These are phyloP conservation scores for Sporobolomyces phaffii DNA, from an alignment of 768 basidiomycete species.

Conservation along the genomic window DNA sequence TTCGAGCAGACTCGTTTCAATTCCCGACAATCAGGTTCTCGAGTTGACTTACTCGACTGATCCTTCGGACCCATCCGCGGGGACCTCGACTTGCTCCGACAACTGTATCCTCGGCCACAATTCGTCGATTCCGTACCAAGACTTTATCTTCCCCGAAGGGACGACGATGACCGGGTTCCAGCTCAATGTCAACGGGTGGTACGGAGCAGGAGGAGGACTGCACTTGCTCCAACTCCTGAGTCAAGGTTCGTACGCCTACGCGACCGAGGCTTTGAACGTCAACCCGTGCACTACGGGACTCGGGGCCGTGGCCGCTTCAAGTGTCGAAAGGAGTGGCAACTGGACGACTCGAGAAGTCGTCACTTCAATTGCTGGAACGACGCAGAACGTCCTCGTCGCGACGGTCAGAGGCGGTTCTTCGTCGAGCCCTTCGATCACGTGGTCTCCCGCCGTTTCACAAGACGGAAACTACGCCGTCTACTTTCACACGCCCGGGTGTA, in stretches of 20 bases:
- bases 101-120: constrained; percentile 76
- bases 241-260: constrained; percentile 54
- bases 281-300: constrained; percentile 36
- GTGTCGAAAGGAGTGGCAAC: constrained; percentile 49
- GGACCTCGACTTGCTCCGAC: constrained; percentile 68
- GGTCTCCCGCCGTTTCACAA: constrained; percentile 86
- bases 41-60: constrained; percentile 60
- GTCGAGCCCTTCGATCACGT: constrained; percentile 72
- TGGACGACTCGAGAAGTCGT: constrained; percentile 58
- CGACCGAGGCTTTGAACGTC: constrained; percentile 31
- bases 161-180: constrained; percentile 80
- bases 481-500: constrained; percentile 80
- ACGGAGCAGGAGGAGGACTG: constrained; percentile 69
- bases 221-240: constrained; percentile 89
- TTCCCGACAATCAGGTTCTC: constrained; percentile 80
- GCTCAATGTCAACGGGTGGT: constrained; percentile 69
- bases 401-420: constrained; percentile 61
- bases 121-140: constrained; percentile 74
- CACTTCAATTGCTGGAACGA: constrained; percentile 57
- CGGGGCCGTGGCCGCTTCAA: constrained; percentile 14
- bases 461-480: constrained; percentile 79
- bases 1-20: constrained; percentile 49
- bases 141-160: constrained; percentile 69
- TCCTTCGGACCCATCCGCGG: constrained; percentile 58
- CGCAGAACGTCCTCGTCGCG: constrained; percentile 66